Percentiles rank a stretch among this genome's conserved stretches.
Evolutionary conservation across 2,329 filamentous ascomycete species (phyloP).

Genomic region (Lizonia empirigonia): DNA sequence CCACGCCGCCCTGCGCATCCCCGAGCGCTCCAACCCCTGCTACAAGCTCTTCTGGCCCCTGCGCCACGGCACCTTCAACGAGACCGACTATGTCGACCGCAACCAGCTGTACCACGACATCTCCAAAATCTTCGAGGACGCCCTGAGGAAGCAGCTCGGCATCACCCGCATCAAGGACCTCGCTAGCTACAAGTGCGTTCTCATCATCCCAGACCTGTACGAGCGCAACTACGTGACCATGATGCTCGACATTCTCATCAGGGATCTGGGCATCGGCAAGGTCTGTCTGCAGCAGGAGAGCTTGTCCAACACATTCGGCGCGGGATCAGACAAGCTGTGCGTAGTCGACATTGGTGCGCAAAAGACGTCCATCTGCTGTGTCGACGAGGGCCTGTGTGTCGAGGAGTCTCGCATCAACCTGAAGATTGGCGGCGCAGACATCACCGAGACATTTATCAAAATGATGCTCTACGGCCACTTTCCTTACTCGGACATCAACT

Average conservation of each 20-base stretch:
- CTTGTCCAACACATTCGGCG: slow-evolving; percentile 91
- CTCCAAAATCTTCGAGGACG: slow-evolving; percentile 82
- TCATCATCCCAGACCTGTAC: slow-evolving; percentile 95
- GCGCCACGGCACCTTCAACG: slow-evolving; percentile 84
- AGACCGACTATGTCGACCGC: slow-evolving; percentile 81
- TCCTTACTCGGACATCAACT: slow-evolving; percentile 92
- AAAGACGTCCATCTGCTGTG: slow-evolving; percentile 95
- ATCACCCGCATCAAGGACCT: slow-evolving; percentile 79
- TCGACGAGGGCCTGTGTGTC: slow-evolving; percentile 93
- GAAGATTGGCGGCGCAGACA: slow-evolving; percentile 90
- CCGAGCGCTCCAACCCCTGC: slow-evolving; percentile 84
- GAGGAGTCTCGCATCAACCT: slow-evolving; percentile 95
- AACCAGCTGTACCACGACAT: slow-evolving; percentile 86
- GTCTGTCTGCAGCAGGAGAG: slow-evolving; percentile 97
- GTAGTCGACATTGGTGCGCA: slow-evolving; percentile 96
- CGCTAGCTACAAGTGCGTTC: slow-evolving; percentile 92
- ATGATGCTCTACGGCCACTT: slow-evolving; percentile 98
- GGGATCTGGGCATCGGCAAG: slow-evolving; percentile 85
- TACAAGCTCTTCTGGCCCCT: slow-evolving; percentile 96
- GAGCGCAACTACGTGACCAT: slow-evolving; percentile 91
- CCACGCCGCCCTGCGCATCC: slow-evolving; percentile 79
- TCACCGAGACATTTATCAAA: slow-evolving; percentile 92
- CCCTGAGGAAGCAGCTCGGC: slow-evolving; percentile 83
- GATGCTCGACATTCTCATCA: slow-evolving; percentile 82
- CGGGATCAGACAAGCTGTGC: slow-evolving; percentile 90